phyloP scores from a whole-genome alignment of 345 rosid species.

The Abelmoschus esculentus region DNA sequence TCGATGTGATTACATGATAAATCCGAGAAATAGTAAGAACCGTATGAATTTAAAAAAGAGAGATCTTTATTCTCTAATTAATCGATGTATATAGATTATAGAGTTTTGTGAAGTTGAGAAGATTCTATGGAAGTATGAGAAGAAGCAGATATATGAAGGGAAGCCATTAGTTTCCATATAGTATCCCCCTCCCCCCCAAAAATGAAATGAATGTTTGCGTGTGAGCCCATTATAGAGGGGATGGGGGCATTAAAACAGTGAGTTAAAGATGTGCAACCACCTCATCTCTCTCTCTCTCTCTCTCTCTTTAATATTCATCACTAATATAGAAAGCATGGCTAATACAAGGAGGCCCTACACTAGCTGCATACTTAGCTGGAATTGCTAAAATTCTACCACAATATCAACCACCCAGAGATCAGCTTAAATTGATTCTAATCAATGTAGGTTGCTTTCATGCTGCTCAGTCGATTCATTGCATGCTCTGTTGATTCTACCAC shows the following conservation, averaged over 20 bases:
- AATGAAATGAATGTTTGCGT: conserved; percentile 42
- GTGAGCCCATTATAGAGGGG: conserved; percentile 19
- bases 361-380: conserved; percentile 10
- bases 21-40: too few relatives aligned
- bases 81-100: background rate
- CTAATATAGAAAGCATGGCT: conserved; percentile 8
- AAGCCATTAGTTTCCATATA: background rate
- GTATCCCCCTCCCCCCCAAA: conserved; percentile 7
- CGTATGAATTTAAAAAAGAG: conserved; percentile 5
- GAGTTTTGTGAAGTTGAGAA: conserved; percentile 22
- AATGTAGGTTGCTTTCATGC: conserved; percentile 26
- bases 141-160: conserved; percentile 2
- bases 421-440: conserved; percentile 17
- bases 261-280: conserved; percentile 25
- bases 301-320: conserved; percentile 9
- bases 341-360: conserved; percentile 22
- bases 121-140: conserved; percentile 22
- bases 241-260: conserved; percentile 19
- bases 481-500: too few relatives aligned
- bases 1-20: too few relatives aligned
- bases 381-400: background rate
- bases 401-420: conserved; percentile 14
- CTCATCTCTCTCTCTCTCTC: conserved; percentile 15
- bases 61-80: background rate
- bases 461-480: background rate